Evolutionary conservation across 192 early-diverging fungal species (phyloP).

Genomic region (Dissophora globulifera): DNA sequence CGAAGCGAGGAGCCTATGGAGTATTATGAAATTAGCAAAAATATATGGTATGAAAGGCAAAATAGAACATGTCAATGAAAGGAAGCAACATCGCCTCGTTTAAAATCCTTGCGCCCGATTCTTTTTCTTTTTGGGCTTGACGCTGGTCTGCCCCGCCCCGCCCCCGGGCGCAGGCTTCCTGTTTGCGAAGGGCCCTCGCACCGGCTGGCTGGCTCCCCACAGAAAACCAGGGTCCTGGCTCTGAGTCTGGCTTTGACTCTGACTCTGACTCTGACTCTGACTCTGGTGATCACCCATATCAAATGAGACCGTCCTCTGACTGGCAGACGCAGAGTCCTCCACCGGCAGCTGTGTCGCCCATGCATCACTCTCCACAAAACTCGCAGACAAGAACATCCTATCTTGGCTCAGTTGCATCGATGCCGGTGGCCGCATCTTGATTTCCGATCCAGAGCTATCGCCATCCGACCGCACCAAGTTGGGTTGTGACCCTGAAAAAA

Average conservation of each 20-base stretch:
- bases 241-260: conserved; percentile 10
- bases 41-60: no score
- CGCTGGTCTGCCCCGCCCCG: background rate
- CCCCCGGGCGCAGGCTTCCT: background rate
- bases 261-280: conserved; percentile 10
- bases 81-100: no score
- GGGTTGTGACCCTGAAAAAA: background rate
- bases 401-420: no score
- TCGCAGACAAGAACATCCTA: background rate
- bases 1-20: no score
- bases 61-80: no score
- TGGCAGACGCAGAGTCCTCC: background rate
- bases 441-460: no score
- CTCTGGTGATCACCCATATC: no score
- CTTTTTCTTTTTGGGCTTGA: conserved; percentile 44
- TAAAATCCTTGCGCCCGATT: conserved; percentile 24
- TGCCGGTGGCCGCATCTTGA: no score
- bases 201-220: conserved; percentile 32
- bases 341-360: background rate
- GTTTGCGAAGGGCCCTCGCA: conserved; percentile 20
- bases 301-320: no score
- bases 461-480: no score
- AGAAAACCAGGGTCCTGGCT: background rate
- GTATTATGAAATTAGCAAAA: no score
- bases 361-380: background rate